Percentiles rank a stretch among this genome's conserved stretches.
These are phyloP conservation scores for Dryas integrifolia DNA, from an alignment of 331 rosid species.

Conservation along the genomic window DNA sequence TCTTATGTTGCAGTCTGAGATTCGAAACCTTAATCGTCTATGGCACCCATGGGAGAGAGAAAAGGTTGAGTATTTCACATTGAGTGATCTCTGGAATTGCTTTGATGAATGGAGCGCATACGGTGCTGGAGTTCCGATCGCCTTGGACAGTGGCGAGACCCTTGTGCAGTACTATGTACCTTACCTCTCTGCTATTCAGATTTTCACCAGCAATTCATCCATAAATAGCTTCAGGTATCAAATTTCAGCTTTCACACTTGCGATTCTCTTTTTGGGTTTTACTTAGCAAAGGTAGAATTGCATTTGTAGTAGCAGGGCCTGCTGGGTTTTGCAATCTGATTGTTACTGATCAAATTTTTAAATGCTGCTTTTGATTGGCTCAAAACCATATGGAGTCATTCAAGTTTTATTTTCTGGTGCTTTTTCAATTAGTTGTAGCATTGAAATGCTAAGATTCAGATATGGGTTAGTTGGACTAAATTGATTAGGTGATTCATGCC, in stretches of 20 bases:
- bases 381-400: constrained; percentile 11
- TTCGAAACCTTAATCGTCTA: constrained; percentile 66
- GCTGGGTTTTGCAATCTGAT: constrained; percentile 1
- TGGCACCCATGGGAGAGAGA: constrained; percentile 99
- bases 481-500: not conserved
- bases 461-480: not conserved
- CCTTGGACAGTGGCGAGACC: constrained; percentile 62
- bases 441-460: constrained; percentile 8
- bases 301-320: not conserved
- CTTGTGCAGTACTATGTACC: constrained; percentile 97
- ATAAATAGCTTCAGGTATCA: constrained; percentile 53
- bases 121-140: constrained; percentile 84
- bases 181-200: constrained; percentile 89
- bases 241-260: not conserved
- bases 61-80: constrained; percentile 74
- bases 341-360: not conserved
- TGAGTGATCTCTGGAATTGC: constrained; percentile 83
- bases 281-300: not conserved
- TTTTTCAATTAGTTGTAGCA: not conserved
- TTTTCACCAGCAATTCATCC: constrained; percentile 74
- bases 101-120: constrained; percentile 97
- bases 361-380: constrained; percentile 16
- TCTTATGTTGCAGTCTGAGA: constrained; percentile 50
- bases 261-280: not conserved
- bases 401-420: constrained; percentile 5